Evolutionary conservation across 768 basidiomycete species (phyloP).

Genomic region (Tephrocybe rancida): DNA sequence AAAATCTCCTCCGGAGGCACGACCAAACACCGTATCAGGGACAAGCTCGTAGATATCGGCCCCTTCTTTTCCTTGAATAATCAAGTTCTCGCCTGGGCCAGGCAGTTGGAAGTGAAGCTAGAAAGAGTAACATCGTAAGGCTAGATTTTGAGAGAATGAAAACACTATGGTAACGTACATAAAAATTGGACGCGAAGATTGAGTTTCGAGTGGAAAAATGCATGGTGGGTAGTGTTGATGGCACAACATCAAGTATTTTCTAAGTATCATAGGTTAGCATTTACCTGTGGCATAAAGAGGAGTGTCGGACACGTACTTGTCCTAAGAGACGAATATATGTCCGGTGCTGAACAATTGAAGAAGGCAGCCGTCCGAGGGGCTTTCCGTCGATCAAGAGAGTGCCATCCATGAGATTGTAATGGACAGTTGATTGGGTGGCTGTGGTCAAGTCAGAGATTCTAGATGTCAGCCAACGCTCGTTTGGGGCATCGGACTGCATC

Average conservation of each 20-base stretch:
- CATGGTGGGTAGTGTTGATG: constrained; percentile 5
- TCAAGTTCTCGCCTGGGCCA: constrained; percentile 17
- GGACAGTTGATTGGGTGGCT: constrained; percentile 20
- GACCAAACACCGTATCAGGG: constrained; percentile 23
- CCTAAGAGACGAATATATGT: constrained; percentile 38
- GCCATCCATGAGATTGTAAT: constrained; percentile 43
- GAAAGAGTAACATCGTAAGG: not conserved
- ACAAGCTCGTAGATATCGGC: constrained; percentile 32
- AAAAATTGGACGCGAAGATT: constrained; percentile 10
- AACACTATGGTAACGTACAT: constrained; percentile 22
- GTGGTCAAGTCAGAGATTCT: not conserved
- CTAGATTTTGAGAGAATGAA: not conserved
- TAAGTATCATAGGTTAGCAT: constrained; percentile 11
- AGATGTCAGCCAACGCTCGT: constrained; percentile 30
- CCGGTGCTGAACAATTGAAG: constrained; percentile 28
- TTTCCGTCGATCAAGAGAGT: constrained; percentile 44
- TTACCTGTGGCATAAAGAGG: not conserved
- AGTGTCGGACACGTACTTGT: constrained; percentile 26
- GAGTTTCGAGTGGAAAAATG: constrained; percentile 6
- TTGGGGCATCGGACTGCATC: constrained; percentile 17
- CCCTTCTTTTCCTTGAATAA: constrained; percentile 30
- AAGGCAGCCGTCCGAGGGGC: constrained; percentile 38
- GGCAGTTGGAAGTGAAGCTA: constrained; percentile 33
- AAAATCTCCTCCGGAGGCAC: constrained; percentile 23
- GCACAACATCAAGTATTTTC: constrained; percentile 9